Conservation (phyloP, 495 filamentous ascomycete species). For the Penicillium bialowiezense region DNA sequence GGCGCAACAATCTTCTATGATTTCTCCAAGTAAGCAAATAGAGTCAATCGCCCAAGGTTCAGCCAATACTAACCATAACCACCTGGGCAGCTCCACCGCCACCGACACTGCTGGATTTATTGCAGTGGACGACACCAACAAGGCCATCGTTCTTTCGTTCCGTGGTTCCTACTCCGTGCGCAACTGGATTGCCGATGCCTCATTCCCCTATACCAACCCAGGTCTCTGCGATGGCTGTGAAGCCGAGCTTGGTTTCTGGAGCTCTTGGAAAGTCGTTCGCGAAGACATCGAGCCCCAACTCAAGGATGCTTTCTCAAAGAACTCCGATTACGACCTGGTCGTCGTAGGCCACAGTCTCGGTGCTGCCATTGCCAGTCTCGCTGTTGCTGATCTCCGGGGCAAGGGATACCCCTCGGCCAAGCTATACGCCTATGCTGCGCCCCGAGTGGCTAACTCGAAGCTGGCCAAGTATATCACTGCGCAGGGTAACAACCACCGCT, state of each 20-base stretch:
- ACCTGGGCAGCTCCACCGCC: conserved; percentile 40
- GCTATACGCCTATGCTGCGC: conserved; percentile 66
- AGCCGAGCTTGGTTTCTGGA: conserved; percentile 54
- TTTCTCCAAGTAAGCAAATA: conserved; percentile 54
- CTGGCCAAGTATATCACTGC: conserved; percentile 51
- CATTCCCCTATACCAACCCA: conserved; percentile 34
- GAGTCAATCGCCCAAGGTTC: neutral
- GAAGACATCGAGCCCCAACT: conserved; percentile 36
- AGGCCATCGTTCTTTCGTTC: conserved; percentile 61
- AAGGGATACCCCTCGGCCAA: conserved; percentile 31
- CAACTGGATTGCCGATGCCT: conserved; percentile 64
- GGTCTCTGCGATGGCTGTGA: conserved; percentile 47
- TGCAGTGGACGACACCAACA: conserved; percentile 56
- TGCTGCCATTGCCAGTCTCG: conserved; percentile 58
- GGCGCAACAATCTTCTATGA: conserved; percentile 51
- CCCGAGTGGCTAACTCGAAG: conserved; percentile 57
- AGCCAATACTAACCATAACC: conserved; percentile 6
- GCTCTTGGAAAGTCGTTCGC: conserved; percentile 45
- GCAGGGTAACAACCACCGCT: conserved; percentile 57
- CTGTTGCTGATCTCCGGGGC: conserved; percentile 53
- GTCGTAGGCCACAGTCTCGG: conserved; percentile 65
- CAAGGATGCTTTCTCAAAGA: conserved; percentile 15
- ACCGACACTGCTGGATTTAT: conserved; percentile 66
- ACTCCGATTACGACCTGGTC: conserved; percentile 52
- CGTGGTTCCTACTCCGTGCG: conserved; percentile 60